phyloP scores from a whole-genome alignment of 345 rosid genomes.

The Viola odorata region DNA sequence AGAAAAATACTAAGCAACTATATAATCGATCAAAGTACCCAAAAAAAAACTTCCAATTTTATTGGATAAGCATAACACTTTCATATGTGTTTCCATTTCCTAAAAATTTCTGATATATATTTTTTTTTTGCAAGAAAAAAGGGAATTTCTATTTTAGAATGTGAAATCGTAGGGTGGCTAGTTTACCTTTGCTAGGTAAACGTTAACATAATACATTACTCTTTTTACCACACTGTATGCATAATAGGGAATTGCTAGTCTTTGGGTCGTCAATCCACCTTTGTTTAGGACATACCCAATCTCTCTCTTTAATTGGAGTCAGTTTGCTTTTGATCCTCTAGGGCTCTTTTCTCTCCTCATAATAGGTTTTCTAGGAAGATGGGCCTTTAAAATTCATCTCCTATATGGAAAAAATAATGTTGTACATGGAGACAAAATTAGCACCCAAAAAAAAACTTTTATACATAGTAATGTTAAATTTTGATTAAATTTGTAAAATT shows the following conservation, averaged over 20 bases:
- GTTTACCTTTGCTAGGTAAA: constrained; percentile 25
- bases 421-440: no score
- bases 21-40: no score
- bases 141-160: not conserved
- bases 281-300: not conserved
- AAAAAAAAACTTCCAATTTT: no score
- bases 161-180: constrained; percentile 10
- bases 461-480: no score
- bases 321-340: constrained; percentile 4
- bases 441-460: no score
- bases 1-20: no score
- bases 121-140: not conserved
- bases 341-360: not conserved
- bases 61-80: no score
- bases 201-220: constrained; percentile 19
- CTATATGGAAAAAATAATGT: no score
- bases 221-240: constrained; percentile 14
- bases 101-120: not conserved
- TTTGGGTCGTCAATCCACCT: not conserved
- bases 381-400: not conserved
- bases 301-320: not conserved
- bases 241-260: constrained; percentile 7
- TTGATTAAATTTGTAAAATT: no score
- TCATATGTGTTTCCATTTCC: no score
- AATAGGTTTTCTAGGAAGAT: not conserved